Conservation (phyloP, 192 early-diverging fungal genomes). For the Kappamyces sp. region DNA sequence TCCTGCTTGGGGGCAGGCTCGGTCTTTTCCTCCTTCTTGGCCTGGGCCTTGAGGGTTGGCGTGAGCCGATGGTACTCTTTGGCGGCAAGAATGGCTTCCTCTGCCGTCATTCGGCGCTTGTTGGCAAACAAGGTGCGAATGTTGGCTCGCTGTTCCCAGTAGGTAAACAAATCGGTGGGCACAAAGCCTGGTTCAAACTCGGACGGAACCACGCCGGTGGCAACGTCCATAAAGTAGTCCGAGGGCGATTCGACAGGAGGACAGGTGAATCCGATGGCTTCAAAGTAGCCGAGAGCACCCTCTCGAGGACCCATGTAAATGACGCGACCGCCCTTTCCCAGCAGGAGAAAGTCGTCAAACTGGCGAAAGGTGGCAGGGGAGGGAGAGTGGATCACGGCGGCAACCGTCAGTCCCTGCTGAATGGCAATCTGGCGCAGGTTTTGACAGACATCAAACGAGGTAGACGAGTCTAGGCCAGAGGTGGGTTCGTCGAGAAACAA, state of each 20-base stretch:
- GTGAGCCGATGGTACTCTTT: not conserved
- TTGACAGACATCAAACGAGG: constrained; percentile 56
- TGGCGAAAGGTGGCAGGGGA: constrained; percentile 55
- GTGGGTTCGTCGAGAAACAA: constrained; percentile 72
- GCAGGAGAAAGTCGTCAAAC: constrained; percentile 65
- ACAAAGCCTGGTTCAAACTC: constrained; percentile 29
- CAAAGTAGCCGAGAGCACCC: constrained; percentile 45
- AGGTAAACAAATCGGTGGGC: constrained; percentile 37
- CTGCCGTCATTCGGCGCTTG: constrained; percentile 8
- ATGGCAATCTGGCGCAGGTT: constrained; percentile 55
- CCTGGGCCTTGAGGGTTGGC: constrained; percentile 11
- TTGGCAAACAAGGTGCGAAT: constrained; percentile 6
- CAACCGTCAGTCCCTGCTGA: constrained; percentile 54
- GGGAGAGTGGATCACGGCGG: constrained; percentile 70
- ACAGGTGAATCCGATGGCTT: constrained; percentile 36
- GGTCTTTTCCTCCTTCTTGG: constrained; percentile 26
- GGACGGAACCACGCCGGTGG: constrained; percentile 45
- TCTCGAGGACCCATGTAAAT: constrained; percentile 57
- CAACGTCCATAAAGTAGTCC: constrained; percentile 67
- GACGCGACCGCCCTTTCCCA: constrained; percentile 64
- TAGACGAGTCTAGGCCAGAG: constrained; percentile 61
- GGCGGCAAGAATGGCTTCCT: constrained; percentile 7
- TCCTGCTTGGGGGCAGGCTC: not conserved
- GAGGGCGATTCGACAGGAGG: constrained; percentile 37
- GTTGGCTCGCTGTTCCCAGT: constrained; percentile 28